phyloP scores from a whole-genome alignment of 73 alveolate genomes.

The Breviolum minutum region DNA sequence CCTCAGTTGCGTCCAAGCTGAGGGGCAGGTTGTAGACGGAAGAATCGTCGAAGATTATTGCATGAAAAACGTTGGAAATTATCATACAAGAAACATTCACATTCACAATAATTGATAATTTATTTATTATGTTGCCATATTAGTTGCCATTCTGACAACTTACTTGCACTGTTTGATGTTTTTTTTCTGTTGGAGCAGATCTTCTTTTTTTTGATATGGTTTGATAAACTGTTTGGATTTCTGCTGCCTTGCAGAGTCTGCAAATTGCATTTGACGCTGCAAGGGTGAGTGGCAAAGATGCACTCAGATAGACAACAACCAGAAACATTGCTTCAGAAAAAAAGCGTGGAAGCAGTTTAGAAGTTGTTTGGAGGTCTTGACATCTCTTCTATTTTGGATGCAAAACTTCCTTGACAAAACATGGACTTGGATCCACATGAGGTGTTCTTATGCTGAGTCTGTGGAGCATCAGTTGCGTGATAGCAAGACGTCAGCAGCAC shows the following conservation, averaged over 20 bases:
- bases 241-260: conserved; percentile 41
- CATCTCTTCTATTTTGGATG: neutral
- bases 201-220: neutral
- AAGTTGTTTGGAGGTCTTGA: neutral
- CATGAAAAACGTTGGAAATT: no score
- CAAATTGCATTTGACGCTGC: conserved; percentile 41
- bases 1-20: conserved; percentile 75
- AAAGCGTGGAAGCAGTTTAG: neutral
- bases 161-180: neutral
- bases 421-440: neutral
- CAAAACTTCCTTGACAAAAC: neutral
- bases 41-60: neutral
- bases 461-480: conserved; percentile 46
- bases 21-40: conserved; percentile 4
- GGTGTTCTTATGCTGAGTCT: conserved; percentile 54
- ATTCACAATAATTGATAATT: no score
- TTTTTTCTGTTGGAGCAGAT: neutral
- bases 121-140: no score
- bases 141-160: neutral
- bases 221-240: neutral
- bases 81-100: no score
- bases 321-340: neutral
- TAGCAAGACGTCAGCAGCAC: neutral
- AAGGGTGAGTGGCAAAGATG: neutral
- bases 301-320: neutral